phyloP scores from a whole-genome alignment of 306 rosid species.

The Dalbergia cultrata region DNA sequence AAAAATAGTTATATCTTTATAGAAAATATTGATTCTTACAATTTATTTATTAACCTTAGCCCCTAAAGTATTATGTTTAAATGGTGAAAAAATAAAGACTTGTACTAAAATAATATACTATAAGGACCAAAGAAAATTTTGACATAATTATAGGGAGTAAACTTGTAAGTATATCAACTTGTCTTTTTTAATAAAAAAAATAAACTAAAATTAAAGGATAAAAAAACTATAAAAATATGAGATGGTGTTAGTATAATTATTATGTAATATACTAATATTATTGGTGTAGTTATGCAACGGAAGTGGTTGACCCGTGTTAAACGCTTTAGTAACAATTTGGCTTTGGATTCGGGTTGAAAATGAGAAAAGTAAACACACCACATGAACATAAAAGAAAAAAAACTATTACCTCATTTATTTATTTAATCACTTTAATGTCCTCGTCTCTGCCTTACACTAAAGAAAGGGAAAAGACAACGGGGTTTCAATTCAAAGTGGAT shows the following conservation, averaged over 20 bases:
- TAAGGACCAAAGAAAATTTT: not conserved
- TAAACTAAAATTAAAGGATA: no score
- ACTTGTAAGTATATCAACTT: no score
- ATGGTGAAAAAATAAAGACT: no score
- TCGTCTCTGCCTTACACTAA: constrained; percentile 44
- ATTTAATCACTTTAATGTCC: constrained; percentile 52
- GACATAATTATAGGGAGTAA: no score
- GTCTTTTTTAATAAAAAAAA: no score
- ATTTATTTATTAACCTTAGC: no score
- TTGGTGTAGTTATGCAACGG: not conserved
- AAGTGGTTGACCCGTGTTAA: constrained; percentile 67
- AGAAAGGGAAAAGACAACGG: constrained; percentile 65
- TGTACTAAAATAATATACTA: no score
- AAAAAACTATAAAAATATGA: not conserved
- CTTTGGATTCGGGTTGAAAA: constrained; percentile 80
- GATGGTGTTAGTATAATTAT: not conserved
- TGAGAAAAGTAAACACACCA: constrained; percentile 41
- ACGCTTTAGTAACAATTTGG: not conserved
- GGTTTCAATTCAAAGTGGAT: constrained; percentile 58
- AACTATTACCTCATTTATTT: constrained; percentile 29
- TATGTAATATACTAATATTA: no score
- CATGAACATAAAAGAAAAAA: constrained; percentile 37
- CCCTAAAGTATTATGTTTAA: no score
- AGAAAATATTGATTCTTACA: no score
- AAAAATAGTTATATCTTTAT: no score